Base-by-base conservation (phyloP, 179 eudicot genomes). In the Beta macrorhiza region DNA sequence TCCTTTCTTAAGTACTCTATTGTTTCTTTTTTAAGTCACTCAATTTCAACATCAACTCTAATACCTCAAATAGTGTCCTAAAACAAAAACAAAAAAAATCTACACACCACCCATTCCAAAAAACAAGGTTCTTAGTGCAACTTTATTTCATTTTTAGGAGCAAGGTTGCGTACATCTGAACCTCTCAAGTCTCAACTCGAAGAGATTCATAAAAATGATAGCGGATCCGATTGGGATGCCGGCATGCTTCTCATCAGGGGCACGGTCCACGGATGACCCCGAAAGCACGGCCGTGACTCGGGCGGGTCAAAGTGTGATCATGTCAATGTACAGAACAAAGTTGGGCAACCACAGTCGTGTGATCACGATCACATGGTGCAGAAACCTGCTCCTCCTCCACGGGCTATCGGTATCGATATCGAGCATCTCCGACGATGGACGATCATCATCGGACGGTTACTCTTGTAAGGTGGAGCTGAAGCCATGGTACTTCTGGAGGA, bases 401-500 rank as follows among this genome's bases (percentile, higher is more conserved):
- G 98, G 98, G 55, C 77, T 94, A n/a, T 92, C 97, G 0, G 89
- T 94, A 0, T 86, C 95, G 0, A 84, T 94, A 55, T 75, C 59
- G 84, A 78, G 57, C 56, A 79, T 72, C 12, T 71, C 59, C n/a
- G 74, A 78, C 68, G 77, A 70, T 20, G 86, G 86, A 20, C 8
- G 44, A 55, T 25, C 29, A 13, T 61, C 58, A 1, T 44, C 58
- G 0, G 85, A 79, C 1, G 86, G 83, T 11, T 81, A 84, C 74
- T 82, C 83, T 11, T 94, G 93, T 85, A 94, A 90, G 80, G 87
- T 94, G 22, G 98, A 92, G 88, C 84, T 92, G 44, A 94, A 94
- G 81, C 97, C 97, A 3, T 94, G 98, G 98, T 87, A 85, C 45
- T 91, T 94, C 70, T 94, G 98, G 98, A 84, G 90, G 65, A 92